Evolutionary conservation across 1,284 basidiomycete genomes (phyloP).

Genomic region (Kwoniella shivajii): DNA sequence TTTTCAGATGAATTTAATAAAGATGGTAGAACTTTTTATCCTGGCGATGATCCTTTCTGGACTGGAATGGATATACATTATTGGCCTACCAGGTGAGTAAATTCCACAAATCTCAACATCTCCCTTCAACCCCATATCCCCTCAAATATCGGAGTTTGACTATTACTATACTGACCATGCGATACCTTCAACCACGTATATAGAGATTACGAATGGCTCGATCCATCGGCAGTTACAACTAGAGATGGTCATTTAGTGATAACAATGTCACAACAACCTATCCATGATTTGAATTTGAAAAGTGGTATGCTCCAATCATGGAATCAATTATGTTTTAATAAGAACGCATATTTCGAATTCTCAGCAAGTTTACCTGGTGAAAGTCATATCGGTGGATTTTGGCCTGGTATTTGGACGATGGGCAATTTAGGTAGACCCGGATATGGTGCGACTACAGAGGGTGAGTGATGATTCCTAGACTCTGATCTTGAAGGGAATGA

Average conservation of each 20-base stretch:
- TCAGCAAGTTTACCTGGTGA: conserved; percentile 48
- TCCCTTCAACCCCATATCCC: not conserved
- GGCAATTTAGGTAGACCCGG: conserved; percentile 56
- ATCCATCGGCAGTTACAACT: conserved; percentile 79
- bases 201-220: conserved; percentile 60
- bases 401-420: conserved; percentile 58
- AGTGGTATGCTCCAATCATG: conserved; percentile 59
- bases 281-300: conserved; percentile 74
- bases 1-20: conserved; percentile 87
- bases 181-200: too few species aligned
- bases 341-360: conserved; percentile 49
- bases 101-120: not conserved
- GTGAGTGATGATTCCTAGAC: conserved; percentile 63
- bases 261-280: conserved; percentile 67
- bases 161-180: conserved; percentile 56
- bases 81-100: conserved; percentile 55
- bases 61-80: conserved; percentile 58
- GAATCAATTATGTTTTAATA: conserved; percentile 57
- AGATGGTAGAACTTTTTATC: conserved; percentile 60
- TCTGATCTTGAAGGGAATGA: conserved; percentile 47
- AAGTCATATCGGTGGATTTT: conserved; percentile 54
- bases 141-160: conserved; percentile 74
- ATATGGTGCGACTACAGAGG: conserved; percentile 68
- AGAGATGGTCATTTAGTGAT: conserved; percentile 78
- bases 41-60: conserved; percentile 59